These are phyloP conservation scores for Mrakia hoshinonis DNA, from an alignment of 768 basidiomycete genomes.

Conservation along the genomic window DNA sequence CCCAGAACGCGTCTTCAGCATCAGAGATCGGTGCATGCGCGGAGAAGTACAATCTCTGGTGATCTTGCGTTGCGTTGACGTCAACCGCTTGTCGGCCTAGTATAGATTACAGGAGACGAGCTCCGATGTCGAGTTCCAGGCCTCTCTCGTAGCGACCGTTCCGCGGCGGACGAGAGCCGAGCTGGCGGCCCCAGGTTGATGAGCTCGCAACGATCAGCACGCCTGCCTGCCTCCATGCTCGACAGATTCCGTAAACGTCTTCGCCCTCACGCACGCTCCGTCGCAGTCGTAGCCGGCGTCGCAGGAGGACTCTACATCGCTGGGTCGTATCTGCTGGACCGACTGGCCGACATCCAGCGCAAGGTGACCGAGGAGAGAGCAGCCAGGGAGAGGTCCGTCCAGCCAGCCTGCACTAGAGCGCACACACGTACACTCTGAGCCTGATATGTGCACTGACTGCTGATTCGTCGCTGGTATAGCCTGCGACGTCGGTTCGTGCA, in stretches of 20 bases:
- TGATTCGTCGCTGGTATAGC: not conserved
- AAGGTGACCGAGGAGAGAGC: constrained; percentile 16
- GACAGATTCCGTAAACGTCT: constrained; percentile 8
- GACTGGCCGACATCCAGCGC: constrained; percentile 20
- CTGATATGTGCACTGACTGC: not conserved
- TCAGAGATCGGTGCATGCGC: no score
- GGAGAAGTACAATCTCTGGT: no score
- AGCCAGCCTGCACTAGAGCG: not conserved
- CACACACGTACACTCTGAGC: not conserved
- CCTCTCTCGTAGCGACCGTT: no score
- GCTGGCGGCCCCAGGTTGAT: no score
- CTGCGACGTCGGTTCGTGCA: constrained; percentile 27
- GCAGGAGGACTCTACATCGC: constrained; percentile 26
- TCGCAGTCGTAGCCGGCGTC: constrained; percentile 19
- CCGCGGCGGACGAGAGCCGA: no score
- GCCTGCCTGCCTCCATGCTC: not conserved
- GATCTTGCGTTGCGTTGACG: no score
- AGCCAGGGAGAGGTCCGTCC: constrained; percentile 27
- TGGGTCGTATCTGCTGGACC: constrained; percentile 19
- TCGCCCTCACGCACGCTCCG: constrained; percentile 12
- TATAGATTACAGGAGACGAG: no score
- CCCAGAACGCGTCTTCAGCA: no score
- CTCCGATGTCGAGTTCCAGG: no score
- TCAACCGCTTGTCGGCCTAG: no score
- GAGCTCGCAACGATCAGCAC: not conserved